Base-by-base conservation (phyloP, 1,284 basidiomycete species). In the Schizopora paradoxa region DNA sequence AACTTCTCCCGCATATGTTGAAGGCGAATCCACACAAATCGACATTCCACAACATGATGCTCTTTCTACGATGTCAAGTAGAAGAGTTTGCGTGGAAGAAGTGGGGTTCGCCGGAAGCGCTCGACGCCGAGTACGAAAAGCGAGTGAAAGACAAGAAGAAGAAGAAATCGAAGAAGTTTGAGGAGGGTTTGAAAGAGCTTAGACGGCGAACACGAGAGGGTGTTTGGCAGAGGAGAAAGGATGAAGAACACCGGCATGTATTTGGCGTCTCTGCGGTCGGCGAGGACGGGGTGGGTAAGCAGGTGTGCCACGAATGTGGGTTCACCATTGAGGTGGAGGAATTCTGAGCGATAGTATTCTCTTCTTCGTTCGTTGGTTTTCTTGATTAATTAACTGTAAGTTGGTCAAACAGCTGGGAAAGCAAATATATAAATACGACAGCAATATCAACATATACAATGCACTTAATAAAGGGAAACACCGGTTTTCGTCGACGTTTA, bases 41-140 rank as follows among this genome's bases (percentile, higher is more conserved):
- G 18, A 96, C 92, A 0, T 99, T 92, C 62, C 88, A 87, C 39
- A 99, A 99, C 69, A 99, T 99, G 96, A 99, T 99, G 96, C 76
- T 99, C 19, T 99, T 92, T 66, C 74, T 98, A 5, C 82, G 96
- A 19, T 85, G 73, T 57, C 94, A 97, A 66, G 93, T 99, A 2
- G 96, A 99, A 64, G 86, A 85, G 21, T 98, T 95, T 62, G 95
- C 96, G 2, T 98, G 91, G 82, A 84, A 87, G 57, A 99, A 98
- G 66, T 99, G 96, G 96, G 93, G 91, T 0, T 91, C 91, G 0
- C 77, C 91, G 7, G 91, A 95, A 60, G 91, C 82, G 1, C 66
- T 99, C 31, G 96, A 99, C 58, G 76, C 73, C 11, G 96, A 99
- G 61, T 99, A 85, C 64, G 83, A 88, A 56, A 71, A 78, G 28